phyloP scores from a whole-genome alignment of 2,329 filamentous ascomycete genomes.

The Biscogniauxia sp. region DNA sequence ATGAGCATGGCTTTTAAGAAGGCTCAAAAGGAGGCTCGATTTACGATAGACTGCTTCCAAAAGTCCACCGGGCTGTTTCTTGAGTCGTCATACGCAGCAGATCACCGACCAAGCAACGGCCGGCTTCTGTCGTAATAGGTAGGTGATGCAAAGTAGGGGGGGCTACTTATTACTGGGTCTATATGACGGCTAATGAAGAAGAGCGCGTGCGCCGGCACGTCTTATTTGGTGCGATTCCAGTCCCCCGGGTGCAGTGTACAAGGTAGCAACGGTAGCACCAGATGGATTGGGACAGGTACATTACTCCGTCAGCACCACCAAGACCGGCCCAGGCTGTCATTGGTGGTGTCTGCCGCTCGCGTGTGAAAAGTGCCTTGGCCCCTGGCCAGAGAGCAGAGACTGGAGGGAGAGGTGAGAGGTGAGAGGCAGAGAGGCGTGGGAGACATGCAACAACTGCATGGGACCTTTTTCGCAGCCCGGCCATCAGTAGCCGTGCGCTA shows the following conservation, averaged over 20 bases:
- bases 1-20: slow-evolving; percentile 15
- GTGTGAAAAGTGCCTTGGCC: not conserved
- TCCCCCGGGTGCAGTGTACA: slow-evolving; percentile 28
- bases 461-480: slow-evolving; percentile 26
- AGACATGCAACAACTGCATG: slow-evolving; percentile 26
- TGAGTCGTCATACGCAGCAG: not conserved
- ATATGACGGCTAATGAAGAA: slow-evolving; percentile 30
- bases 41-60: not conserved
- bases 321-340: slow-evolving; percentile 9
- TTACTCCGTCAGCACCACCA: slow-evolving; percentile 5
- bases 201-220: slow-evolving; percentile 30
- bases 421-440: slow-evolving; percentile 15
- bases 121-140: slow-evolving; percentile 16
- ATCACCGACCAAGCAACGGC: slow-evolving; percentile 2
- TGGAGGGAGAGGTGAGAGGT: not conserved
- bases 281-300: not conserved
- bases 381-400: not conserved
- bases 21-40: slow-evolving; percentile 5
- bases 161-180: slow-evolving; percentile 19
- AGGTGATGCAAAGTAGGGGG: slow-evolving; percentile 12
- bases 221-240: slow-evolving; percentile 29
- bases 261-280: slow-evolving; percentile 4
- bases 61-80: not conserved
- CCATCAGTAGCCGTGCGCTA: slow-evolving; percentile 20
- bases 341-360: slow-evolving; percentile 1